phyloP scores from a whole-genome alignment of 2,329 filamentous ascomycete genomes.

The Penicillium crustosum region DNA sequence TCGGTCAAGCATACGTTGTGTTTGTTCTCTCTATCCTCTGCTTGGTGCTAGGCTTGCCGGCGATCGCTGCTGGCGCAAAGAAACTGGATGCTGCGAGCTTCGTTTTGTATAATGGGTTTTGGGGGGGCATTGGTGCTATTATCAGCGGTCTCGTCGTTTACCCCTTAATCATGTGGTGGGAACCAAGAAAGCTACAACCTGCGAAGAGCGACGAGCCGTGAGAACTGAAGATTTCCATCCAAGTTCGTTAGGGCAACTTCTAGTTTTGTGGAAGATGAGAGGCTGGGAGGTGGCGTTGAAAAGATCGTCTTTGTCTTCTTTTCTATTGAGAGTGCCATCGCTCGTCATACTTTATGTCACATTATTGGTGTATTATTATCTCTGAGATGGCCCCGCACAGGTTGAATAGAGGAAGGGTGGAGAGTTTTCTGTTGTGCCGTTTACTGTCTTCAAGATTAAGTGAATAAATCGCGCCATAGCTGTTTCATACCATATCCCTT shows the following conservation, averaged over 20 bases:
- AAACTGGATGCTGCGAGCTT: neutral
- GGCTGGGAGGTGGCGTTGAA: neutral
- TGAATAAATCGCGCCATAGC: conserved; percentile 82
- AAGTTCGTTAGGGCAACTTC: too few relatives aligned
- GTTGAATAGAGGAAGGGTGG: neutral
- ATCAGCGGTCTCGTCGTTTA: neutral
- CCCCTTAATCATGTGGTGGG: neutral
- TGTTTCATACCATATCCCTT: conserved; percentile 80
- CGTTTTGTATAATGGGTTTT: neutral
- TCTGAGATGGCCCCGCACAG: neutral
- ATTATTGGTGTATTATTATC: neutral
- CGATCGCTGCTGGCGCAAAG: neutral
- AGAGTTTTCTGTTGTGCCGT: neutral
- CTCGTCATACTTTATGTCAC: neutral
- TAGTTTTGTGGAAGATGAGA: neutral
- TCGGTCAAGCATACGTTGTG: neutral
- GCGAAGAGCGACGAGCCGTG: neutral
- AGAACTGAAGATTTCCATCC: neutral
- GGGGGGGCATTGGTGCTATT: neutral
- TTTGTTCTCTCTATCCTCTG: neutral
- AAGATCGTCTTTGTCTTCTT: neutral
- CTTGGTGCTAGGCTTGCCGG: neutral
- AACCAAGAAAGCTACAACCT: neutral
- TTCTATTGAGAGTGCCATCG: neutral
- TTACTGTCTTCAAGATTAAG: conserved; percentile 16